Percentiles rank a stretch among this genome's conserved stretches.
Conservation (phyloP, 306 rosid species). For the Alnus rubra region DNA sequence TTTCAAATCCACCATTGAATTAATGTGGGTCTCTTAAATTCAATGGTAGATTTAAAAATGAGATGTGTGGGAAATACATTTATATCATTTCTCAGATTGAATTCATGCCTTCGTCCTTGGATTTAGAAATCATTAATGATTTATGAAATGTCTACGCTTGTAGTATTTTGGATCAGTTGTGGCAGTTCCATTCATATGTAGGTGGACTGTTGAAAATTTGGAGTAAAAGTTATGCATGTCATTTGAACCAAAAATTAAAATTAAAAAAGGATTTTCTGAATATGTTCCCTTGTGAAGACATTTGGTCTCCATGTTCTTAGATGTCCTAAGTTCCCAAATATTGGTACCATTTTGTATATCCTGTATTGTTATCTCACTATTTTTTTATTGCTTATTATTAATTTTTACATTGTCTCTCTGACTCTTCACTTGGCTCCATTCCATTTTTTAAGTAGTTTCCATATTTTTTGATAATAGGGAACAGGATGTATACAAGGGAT, state of each 20-base stretch:
- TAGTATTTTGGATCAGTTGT: neutral
- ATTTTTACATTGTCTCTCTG: neutral
- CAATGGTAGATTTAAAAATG: too few relatives aligned
- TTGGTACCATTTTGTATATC: neutral
- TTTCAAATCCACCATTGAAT: too few relatives aligned
- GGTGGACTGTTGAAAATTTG: neutral
- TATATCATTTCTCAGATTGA: too few relatives aligned
- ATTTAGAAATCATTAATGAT: too few relatives aligned
- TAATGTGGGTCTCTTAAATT: too few relatives aligned
- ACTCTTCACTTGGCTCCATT: neutral
- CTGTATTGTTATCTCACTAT: neutral
- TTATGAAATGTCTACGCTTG: too few relatives aligned
- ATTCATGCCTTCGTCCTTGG: too few relatives aligned
- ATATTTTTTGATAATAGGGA: conserved; percentile 34
- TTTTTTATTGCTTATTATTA: neutral
- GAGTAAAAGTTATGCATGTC: neutral
- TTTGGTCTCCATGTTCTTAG: neutral
- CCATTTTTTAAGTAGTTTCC: conserved; percentile 1
- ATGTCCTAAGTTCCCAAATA: neutral
- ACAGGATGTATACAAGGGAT: conserved; percentile 44
- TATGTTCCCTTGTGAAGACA: neutral
- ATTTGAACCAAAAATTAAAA: neutral
- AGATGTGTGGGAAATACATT: too few relatives aligned
- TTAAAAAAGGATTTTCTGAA: neutral
- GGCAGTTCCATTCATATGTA: neutral